These are phyloP conservation scores for Lasiosphaeria hispida DNA, from an alignment of 495 filamentous ascomycete species.

Conservation along the genomic window DNA sequence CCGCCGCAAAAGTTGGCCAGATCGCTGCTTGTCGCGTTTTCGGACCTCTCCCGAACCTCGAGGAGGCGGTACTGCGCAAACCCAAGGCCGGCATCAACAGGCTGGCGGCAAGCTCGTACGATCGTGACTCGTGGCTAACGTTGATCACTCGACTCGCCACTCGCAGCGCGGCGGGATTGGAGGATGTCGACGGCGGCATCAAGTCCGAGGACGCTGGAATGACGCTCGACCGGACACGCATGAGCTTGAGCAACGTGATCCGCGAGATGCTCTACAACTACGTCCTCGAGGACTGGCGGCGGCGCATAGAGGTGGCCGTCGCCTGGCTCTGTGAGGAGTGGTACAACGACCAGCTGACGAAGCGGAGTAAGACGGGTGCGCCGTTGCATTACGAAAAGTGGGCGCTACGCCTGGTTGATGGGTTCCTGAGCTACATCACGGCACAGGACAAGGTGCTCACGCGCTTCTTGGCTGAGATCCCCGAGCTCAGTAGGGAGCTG, in stretches of 20 bases:
- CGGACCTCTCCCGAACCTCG: conserved; percentile 65
- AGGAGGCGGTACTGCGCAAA: conserved; percentile 52
- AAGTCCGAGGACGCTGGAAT: conserved; percentile 47
- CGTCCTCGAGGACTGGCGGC: conserved; percentile 85
- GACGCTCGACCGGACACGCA: conserved; percentile 22
- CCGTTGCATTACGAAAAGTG: conserved; percentile 74
- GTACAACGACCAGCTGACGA: conserved; percentile 81
- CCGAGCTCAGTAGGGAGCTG: conserved; percentile 67
- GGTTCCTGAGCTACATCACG: conserved; percentile 84
- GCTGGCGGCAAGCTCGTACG: conserved; percentile 79
- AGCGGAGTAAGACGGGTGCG: conserved; percentile 38
- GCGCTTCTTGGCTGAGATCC: conserved; percentile 87
- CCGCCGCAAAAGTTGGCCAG: conserved; percentile 65
- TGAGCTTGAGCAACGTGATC: conserved; percentile 61
- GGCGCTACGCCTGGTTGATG: conserved; percentile 76
- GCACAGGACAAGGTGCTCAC: conserved; percentile 83
- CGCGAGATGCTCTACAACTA: conserved; percentile 78
- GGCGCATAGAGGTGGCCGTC: conserved; percentile 79
- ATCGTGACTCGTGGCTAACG: conserved; percentile 88
- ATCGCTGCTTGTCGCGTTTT: conserved; percentile 74
- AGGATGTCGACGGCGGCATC: conserved; percentile 42
- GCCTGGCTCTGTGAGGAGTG: conserved; percentile 96
- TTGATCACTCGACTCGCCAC: conserved; percentile 84
- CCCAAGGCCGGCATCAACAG: conserved; percentile 71
- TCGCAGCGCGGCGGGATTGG: conserved; percentile 66